phyloP scores from a whole-genome alignment of 371 early-diverging fungal species.

The Gilbertella persicaria region DNA sequence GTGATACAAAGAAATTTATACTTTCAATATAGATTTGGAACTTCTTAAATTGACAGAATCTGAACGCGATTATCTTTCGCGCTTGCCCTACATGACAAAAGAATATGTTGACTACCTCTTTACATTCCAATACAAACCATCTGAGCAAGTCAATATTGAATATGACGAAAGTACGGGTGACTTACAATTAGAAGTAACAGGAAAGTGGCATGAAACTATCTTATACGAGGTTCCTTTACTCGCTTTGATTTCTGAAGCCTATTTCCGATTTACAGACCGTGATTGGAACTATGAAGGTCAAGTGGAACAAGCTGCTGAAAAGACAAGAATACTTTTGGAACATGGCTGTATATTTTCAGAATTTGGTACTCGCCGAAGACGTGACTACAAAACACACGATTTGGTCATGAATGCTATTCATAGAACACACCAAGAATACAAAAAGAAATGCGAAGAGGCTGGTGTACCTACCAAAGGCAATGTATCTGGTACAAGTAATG shows the following conservation, averaged over 20 bases:
- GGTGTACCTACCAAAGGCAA: constrained; percentile 34
- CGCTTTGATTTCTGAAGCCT: constrained; percentile 72
- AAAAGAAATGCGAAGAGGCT: constrained; percentile 13
- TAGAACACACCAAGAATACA: constrained; percentile 23
- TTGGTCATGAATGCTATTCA: constrained; percentile 57
- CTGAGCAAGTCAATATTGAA: constrained; percentile 51
- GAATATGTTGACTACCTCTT: constrained; percentile 62
- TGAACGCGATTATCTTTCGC: constrained; percentile 58
- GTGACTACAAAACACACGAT: constrained; percentile 70
- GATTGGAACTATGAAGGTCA: constrained; percentile 75
- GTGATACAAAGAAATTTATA: neutral
- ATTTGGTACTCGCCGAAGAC: constrained; percentile 78
- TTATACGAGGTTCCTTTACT: constrained; percentile 78
- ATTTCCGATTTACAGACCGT: constrained; percentile 67
- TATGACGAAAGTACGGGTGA: constrained; percentile 34
- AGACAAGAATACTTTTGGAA: constrained; percentile 51
- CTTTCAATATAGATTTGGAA: constrained; percentile 27
- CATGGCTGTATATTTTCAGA: constrained; percentile 74
- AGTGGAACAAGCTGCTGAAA: constrained; percentile 50
- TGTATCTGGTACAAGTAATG: constrained; percentile 72
- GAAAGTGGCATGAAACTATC: constrained; percentile 74
- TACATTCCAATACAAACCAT: constrained; percentile 61
- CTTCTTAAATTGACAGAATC: constrained; percentile 42
- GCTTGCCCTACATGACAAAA: constrained; percentile 52
- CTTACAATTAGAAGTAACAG: constrained; percentile 55